Evolutionary conservation across 1,284 basidiomycete genomes (phyloP), one percentile per base, ranked within the genome.

Genomic region (Cutaneotrichosporon dermatis): DNA sequence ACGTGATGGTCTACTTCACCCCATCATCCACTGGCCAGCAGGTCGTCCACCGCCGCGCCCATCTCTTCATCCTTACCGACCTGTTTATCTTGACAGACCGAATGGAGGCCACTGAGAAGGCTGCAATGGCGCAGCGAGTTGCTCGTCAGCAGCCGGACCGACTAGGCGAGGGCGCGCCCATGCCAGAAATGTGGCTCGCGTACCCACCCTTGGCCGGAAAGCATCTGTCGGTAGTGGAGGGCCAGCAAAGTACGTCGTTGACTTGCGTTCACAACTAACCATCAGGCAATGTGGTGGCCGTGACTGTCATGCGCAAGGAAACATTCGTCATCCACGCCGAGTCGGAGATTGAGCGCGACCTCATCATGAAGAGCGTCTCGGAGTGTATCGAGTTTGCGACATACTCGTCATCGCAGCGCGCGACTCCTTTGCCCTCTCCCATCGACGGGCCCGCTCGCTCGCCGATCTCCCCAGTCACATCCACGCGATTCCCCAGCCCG

Each of bases 131-230:
- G 2, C 70, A 73, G 58, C 69, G 76, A 42, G 68, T 79, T 9
- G 70, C 72, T 3, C 56, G 61, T 12, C 69, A 74, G 34, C 70
- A 77, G 53, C 77, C 77, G 4, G 69, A 72, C 49, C 65, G 77
- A 12, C 73, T 80, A 1, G 75, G 70, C 16, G 71, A 75, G 55
- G 75, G 79, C 49, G 83, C 79, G 7, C 79, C 80, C 5, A 86
- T 85, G 56, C 83, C 87, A 6, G 92, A 97, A 72, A 90, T 96
- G 87, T 92, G 88, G 87, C 80, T 99, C 54, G 85, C 89, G 64
- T 99, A 96, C 79, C 96, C 96, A 16, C 96, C 96, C 3, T 80
- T 99, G 54, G 89, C 96, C 7, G 94, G 93, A 4, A 98, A 97
- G 75, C 92, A 97, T 70, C 80, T 98, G 56, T 83, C 84, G 65